A percentile compares a stretch with the other conserved stretches of the same genome.
Conservation (phyloP, 768 basidiomycete genomes). For the Plicaturopsis crispa region DNA sequence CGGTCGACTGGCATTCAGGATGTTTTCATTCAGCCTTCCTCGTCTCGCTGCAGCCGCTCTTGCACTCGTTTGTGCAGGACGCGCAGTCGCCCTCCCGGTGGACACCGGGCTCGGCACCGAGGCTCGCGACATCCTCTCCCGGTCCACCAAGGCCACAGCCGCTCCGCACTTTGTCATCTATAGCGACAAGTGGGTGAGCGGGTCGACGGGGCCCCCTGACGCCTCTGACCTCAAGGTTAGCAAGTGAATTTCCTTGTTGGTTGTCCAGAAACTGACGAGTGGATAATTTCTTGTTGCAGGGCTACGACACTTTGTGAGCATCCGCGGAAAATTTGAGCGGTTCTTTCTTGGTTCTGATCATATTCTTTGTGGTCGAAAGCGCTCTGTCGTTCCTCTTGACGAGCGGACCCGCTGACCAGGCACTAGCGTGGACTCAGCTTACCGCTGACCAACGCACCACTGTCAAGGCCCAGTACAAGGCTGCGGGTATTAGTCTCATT, state of each 20-base stretch:
- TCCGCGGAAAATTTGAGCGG: slow-evolving; percentile 1
- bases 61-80: slow-evolving; percentile 5
- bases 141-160: slow-evolving; percentile 18
- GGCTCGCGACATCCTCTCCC: slow-evolving; percentile 23
- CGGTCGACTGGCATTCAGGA: no score
- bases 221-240: slow-evolving; percentile 23
- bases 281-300: slow-evolving; percentile 23
- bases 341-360: slow-evolving; percentile 3
- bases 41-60: not conserved
- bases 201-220: slow-evolving; percentile 29
- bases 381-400: slow-evolving; percentile 45
- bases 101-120: slow-evolving; percentile 18
- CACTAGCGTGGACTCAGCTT: slow-evolving; percentile 44
- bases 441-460: slow-evolving; percentile 35
- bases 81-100: slow-evolving; percentile 10
- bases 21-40: not conserved
- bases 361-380: slow-evolving; percentile 17
- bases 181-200: slow-evolving; percentile 28
- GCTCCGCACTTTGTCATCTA: slow-evolving; percentile 36
- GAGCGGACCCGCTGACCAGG: slow-evolving; percentile 54
- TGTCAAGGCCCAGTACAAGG: slow-evolving; percentile 44
- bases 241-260: no score
- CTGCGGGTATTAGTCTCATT: slow-evolving; percentile 52
- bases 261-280: not conserved
- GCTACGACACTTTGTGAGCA: slow-evolving; percentile 52